A percentile compares a stretch with the other conserved stretches of the same genome.
Evolutionary conservation across 2,329 filamentous ascomycete species (phyloP).

Genomic region (Chaetomium strumarium): DNA sequence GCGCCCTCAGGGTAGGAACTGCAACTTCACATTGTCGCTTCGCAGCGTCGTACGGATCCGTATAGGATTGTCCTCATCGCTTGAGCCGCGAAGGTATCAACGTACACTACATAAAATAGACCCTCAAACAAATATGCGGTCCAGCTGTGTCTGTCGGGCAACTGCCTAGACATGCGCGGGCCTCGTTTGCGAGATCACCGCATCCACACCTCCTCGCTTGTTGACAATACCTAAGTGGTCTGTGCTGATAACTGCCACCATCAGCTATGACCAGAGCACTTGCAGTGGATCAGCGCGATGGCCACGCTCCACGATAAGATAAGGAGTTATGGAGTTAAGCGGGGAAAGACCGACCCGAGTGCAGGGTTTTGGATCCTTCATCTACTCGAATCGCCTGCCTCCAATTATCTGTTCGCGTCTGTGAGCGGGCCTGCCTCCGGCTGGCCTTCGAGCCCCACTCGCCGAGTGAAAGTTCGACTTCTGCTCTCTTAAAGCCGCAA

Average conservation of each 20-base stretch:
- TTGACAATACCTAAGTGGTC: constrained; percentile 1
- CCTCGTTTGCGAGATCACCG: constrained; percentile 11
- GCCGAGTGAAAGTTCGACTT: too few relatives aligned
- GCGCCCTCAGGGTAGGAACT: too few relatives aligned
- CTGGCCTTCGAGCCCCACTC: too few relatives aligned
- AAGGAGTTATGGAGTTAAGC: constrained; percentile 21
- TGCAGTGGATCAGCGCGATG: not conserved
- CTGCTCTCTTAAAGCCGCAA: too few relatives aligned
- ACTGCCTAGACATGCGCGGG: constrained; percentile 14
- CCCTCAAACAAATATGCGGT: too few relatives aligned
- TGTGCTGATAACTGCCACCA: not conserved
- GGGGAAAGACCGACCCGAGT: constrained; percentile 8
- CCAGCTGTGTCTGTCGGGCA: constrained; percentile 13
- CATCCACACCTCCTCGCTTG: not conserved
- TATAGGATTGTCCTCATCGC: not conserved
- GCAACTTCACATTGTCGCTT: too few relatives aligned
- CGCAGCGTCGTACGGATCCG: too few relatives aligned
- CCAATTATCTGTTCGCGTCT: not conserved
- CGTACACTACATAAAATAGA: too few relatives aligned
- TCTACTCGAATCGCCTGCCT: not conserved
- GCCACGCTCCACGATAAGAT: constrained; percentile 13
- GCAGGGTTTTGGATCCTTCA: constrained; percentile 24
- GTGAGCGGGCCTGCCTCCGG: too few relatives aligned
- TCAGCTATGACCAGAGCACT: too few relatives aligned
- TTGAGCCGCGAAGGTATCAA: too few relatives aligned